Evolutionary conservation across 768 basidiomycete genomes (phyloP).

Genomic region (Candolleomyces eurysporus): DNA sequence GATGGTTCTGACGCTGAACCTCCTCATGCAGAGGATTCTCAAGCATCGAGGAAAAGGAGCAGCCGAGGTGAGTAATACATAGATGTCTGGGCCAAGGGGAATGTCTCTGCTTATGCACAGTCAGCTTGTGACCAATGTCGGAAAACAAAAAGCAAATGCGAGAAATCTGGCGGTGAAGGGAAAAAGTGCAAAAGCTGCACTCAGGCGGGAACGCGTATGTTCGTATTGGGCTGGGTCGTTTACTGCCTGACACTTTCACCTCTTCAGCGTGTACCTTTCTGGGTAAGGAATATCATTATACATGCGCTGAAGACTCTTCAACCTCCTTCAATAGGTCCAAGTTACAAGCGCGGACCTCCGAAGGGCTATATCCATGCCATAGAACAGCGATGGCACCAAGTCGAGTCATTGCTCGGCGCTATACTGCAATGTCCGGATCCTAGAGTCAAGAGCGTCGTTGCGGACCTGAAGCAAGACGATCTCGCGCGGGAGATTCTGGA

Average conservation of each 20-base stretch:
- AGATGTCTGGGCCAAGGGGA: neutral
- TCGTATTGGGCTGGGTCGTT: too few species aligned
- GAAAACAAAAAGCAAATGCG: conserved; percentile 87
- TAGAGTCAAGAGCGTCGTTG: conserved; percentile 58
- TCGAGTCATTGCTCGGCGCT: conserved; percentile 85
- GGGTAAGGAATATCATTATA: conserved; percentile 31
- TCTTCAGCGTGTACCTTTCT: conserved; percentile 63
- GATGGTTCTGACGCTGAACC: conserved; percentile 60
- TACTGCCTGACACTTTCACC: conserved; percentile 14
- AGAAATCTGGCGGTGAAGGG: conserved; percentile 47
- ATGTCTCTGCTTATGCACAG: conserved; percentile 11
- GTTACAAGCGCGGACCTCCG: conserved; percentile 80
- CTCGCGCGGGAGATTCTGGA: conserved; percentile 75
- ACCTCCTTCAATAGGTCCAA: conserved; percentile 49
- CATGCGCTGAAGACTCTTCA: neutral
- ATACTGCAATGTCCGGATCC: conserved; percentile 71
- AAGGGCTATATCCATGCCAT: conserved; percentile 94
- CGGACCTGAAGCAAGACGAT: conserved; percentile 66
- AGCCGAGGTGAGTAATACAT: conserved; percentile 61
- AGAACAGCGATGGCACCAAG: conserved; percentile 88
- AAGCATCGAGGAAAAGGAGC: conserved; percentile 55
- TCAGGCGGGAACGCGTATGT: conserved; percentile 51
- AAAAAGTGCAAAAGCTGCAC: conserved; percentile 64
- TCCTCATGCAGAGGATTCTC: conserved; percentile 32
- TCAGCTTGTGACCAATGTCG: conserved; percentile 85